A percentile compares a stretch with the other conserved stretches of the same genome.
Conservation (phyloP, 73 alveolate genomes). For the Tetrahymena elliotti region DNA sequence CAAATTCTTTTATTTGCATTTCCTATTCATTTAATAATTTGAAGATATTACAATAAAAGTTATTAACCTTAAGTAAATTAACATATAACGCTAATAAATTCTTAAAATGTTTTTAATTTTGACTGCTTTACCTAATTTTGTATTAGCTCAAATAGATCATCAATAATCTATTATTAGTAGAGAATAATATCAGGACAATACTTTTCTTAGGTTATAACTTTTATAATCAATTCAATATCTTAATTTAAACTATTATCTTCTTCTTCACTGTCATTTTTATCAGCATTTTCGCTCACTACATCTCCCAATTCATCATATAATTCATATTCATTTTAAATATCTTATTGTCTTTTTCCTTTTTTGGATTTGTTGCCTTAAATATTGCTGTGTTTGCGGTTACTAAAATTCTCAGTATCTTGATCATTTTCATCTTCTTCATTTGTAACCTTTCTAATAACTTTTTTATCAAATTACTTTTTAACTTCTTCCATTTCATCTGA, state of each 20-base stretch:
- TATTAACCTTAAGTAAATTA: no score
- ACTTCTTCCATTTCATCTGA: not conserved
- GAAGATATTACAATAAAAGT: no score
- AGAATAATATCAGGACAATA: not conserved
- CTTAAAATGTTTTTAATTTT: no score
- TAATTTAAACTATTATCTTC: not conserved
- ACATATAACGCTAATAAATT: no score
- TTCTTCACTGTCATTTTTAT: not conserved
- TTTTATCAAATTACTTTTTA: not conserved
- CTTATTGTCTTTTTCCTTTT: not conserved
- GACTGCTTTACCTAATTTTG: not conserved
- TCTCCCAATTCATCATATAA: not conserved
- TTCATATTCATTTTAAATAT: not conserved
- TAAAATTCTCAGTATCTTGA: not conserved
- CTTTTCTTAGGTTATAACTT: not conserved
- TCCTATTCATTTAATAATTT: not conserved
- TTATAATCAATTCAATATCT: not conserved
- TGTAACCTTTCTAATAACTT: not conserved
- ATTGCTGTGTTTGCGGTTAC: not conserved
- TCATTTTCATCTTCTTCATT: not conserved
- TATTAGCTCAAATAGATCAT: not conserved
- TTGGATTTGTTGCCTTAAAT: not conserved
- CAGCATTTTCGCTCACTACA: not conserved
- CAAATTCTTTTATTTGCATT: not conserved
- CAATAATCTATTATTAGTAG: not conserved